Evolutionary conservation across 2,329 filamentous ascomycete species (phyloP).

Genomic region (Neobulgaria alba): DNA sequence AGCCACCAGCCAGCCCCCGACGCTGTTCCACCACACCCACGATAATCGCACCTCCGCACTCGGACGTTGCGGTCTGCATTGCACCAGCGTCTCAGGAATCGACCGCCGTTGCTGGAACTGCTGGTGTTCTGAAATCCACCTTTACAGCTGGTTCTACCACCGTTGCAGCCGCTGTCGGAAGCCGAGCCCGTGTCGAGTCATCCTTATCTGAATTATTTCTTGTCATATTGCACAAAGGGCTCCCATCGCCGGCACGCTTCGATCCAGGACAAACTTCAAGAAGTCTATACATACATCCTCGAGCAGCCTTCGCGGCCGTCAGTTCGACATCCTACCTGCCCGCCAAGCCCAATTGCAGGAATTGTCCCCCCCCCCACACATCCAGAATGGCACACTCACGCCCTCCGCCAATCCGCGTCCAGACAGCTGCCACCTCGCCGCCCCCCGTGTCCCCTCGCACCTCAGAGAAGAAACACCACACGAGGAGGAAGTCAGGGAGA

Average conservation of each 20-base stretch:
- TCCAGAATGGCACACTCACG: constrained; percentile 24
- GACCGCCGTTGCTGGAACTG: no score
- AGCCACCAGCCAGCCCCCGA: no score
- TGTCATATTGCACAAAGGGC: background rate
- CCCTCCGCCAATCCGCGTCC: constrained; percentile 19
- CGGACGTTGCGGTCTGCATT: no score
- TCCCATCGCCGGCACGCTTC: background rate
- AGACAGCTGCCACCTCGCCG: constrained; percentile 12
- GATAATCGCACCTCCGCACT: no score
- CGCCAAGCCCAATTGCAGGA: background rate
- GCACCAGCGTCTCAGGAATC: no score
- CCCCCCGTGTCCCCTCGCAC: constrained; percentile 19
- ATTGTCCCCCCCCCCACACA: constrained; percentile 1
- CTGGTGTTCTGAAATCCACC: no score
- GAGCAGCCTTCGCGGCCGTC: background rate
- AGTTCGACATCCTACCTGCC: background rate
- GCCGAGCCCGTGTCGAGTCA: background rate
- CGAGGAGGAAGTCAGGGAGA: constrained; percentile 22
- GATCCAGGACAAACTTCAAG: background rate
- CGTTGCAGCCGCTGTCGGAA: background rate
- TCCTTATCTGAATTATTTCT: background rate
- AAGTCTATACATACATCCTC: background rate
- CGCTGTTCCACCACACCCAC: no score
- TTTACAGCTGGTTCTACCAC: no score
- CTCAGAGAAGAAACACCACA: constrained; percentile 16